These are phyloP conservation scores for Rosa rugosa DNA, from an alignment of 306 rosid species.

Conservation along the genomic window DNA sequence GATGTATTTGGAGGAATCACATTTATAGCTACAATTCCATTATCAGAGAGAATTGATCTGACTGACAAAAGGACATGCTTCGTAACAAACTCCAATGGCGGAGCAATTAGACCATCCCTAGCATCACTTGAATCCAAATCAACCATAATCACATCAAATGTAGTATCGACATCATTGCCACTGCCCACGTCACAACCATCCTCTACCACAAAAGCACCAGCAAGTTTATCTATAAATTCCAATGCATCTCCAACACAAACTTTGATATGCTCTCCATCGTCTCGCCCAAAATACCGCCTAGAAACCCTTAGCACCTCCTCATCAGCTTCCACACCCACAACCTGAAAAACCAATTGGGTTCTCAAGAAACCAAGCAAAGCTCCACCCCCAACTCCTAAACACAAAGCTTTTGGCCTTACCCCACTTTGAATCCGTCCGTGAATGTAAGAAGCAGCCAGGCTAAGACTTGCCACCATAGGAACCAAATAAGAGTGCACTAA, in stretches of 20 bases:
- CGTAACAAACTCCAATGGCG: conserved; percentile 59
- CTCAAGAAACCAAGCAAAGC: too few species aligned
- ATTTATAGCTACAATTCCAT: conserved; percentile 64
- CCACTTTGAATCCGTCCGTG: conserved; percentile 44
- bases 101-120: conserved; percentile 49
- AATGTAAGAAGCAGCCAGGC: conserved; percentile 37
- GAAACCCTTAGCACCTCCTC: conserved; percentile 62
- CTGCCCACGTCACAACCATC: conserved; percentile 9
- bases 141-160: conserved; percentile 64
- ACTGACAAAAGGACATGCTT: conserved; percentile 54
- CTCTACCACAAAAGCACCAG: too few species aligned
- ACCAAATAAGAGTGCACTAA: conserved; percentile 80
- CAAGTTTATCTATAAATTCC: conserved; percentile 34
- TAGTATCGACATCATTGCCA: conserved; percentile 12
- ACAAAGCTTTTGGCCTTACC: conserved; percentile 59
- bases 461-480: conserved; percentile 79
- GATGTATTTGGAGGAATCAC: conserved; percentile 57
- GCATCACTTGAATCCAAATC: conserved; percentile 75
- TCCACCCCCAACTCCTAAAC: conserved; percentile 80
- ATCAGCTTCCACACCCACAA: conserved; percentile 67
- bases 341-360: conserved; percentile 46
- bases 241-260: conserved; percentile 57
- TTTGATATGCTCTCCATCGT: conserved; percentile 38
- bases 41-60: conserved; percentile 54
- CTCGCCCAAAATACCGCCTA: conserved; percentile 57